phyloP scores from a whole-genome alignment of 495 filamentous ascomycete species.

The Annulohypoxylon maeteangense region DNA sequence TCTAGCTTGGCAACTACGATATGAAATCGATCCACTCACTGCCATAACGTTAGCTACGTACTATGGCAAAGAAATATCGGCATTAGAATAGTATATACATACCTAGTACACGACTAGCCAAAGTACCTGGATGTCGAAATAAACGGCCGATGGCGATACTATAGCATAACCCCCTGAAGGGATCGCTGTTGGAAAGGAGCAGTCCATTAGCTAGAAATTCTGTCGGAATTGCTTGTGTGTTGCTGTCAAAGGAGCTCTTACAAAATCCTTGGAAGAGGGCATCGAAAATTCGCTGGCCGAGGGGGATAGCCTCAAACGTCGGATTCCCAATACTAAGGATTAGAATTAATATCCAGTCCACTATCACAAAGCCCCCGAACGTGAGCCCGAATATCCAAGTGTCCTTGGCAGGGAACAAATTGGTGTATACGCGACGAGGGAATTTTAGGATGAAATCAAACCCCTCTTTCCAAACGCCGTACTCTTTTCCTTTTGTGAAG shows the following conservation, averaged over 20 bases:
- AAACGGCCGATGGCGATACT: conserved; percentile 71
- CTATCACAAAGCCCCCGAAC: conserved; percentile 73
- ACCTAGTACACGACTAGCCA: conserved; percentile 83
- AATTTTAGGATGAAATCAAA: conserved; percentile 77
- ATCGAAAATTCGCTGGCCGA: conserved; percentile 69
- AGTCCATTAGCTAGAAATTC: conserved; percentile 13
- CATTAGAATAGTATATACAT: neutral
- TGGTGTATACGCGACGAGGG: conserved; percentile 77
- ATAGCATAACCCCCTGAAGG: conserved; percentile 82
- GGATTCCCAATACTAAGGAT: conserved; percentile 74
- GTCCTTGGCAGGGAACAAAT: conserved; percentile 74
- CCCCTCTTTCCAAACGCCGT: conserved; percentile 57
- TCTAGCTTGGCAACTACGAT: neutral
- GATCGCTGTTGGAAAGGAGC: conserved; percentile 59
- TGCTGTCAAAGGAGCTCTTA: conserved; percentile 24
- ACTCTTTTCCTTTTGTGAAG: conserved; percentile 52
- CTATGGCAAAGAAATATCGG: neutral
- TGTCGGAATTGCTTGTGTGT: neutral
- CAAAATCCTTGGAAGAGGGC: conserved; percentile 78
- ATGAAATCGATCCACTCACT: neutral
- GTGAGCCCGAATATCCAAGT: conserved; percentile 76
- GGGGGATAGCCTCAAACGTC: conserved; percentile 64
- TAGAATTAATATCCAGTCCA: conserved; percentile 79
- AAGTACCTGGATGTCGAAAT: conserved; percentile 72
- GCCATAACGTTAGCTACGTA: neutral